Conservation (phyloP, 495 filamentous ascomycete species). For the Neurospora sp. region DNA sequence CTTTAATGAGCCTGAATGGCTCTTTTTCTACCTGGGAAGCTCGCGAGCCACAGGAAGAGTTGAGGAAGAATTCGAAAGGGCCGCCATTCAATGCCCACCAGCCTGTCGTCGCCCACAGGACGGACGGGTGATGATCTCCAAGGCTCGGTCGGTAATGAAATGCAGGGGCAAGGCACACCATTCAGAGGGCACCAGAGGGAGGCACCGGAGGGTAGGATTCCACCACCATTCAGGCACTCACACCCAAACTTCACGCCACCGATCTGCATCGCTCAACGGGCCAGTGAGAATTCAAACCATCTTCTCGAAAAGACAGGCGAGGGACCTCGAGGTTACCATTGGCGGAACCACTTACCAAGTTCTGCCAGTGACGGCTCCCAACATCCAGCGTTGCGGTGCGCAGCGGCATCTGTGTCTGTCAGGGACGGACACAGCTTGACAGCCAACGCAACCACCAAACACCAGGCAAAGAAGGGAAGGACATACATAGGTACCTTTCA, state of each 20-base stretch:
- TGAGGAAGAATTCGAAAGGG: background rate
- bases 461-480: background rate
- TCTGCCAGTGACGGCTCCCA: background rate
- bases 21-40: too few species aligned
- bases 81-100: background rate
- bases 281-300: background rate
- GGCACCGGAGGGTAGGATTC: background rate
- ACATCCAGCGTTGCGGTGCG: background rate
- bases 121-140: background rate
- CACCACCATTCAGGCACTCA: background rate
- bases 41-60: background rate
- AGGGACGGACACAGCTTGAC: background rate
- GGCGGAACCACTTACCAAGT: background rate
- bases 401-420: background rate
- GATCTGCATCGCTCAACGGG: background rate
- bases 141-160: background rate
- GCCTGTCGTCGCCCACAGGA: background rate
- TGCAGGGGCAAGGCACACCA: background rate
- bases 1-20: too few species aligned
- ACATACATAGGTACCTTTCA: background rate
- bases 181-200: background rate
- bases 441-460: background rate
- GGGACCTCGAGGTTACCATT: background rate
- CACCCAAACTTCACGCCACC: background rate
- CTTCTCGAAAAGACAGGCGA: background rate